Base-by-base conservation (phyloP, 1,139 yeast genomes). In the Debaryomyces sp. region DNA sequence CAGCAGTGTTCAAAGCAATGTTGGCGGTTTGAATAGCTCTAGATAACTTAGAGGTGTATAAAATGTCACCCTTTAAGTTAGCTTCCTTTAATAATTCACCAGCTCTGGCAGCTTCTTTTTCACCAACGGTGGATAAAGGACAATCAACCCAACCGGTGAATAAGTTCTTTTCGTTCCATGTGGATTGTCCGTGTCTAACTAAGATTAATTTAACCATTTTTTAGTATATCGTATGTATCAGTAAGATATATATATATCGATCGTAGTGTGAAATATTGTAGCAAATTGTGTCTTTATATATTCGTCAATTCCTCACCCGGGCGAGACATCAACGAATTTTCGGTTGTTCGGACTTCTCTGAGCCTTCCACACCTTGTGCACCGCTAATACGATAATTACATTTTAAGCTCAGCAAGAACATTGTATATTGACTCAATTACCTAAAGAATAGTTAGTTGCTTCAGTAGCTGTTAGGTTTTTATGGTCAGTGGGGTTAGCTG, bases 61-160 rank as follows among this genome's bases (percentile, higher is more conserved):
- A 81, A 62, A 92, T 77, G 66, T 90, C 97, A 66, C 95, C 96
- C 67, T 81, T 74, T 64, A 90, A 81, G 57, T 87, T 89, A 58
- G 94, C 87, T 73, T 90, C 96, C 75, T 86, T 87, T 70, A 94
- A 80, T 69, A 94, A 81, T 70, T 85, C 92, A 74, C 98, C 99
- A 60, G 97, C 99, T 72, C 89, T 85, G 62, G 79, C 78, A 61
- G 98, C 98, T 79, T 94, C 98, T 71, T 86, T 80, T 71, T 81
- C 83, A 74, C 98, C 98, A 62, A 81, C 75, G 54, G 81, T 92
- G 50, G 95, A 85, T 71, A 94, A 84, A 70, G 83, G 81, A 60
- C 90, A 96, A 73, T 92, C 98, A 57, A 92, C 97, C 99, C 99
- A 94, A 68, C 99, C 99, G 72, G 98, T 92, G 86, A 94, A 94